Evolutionary conservation across 805 yeast genomes (phyloP), one percentile per base, ranked within the genome.

Genomic region (Zygosaccharomyces siamensis): DNA sequence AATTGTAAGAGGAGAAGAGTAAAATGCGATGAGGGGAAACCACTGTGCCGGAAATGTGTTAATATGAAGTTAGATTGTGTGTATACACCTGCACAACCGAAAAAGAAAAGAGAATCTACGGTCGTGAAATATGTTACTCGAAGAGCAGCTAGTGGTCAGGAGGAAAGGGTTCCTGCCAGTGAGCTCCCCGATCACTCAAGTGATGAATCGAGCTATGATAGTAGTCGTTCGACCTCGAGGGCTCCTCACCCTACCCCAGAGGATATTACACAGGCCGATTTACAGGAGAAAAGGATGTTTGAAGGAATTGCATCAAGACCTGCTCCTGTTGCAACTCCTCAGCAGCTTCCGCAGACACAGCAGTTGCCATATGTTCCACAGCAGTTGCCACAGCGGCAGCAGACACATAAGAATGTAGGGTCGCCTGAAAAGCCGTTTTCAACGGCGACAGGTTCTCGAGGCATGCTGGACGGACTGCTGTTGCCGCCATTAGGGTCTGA

Each of bases 1-100:
- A 86, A 95, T 2, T 90, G 98, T 69, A 90, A 90, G 62, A 77
- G 80, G 54, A 77, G 98, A 58, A 73, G 97, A 45, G 97, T 92
- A 36, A 90, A 90, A 64, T 90, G 98, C 72, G 97, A 90, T 64
- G 97, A 92, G 66, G 71, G 72, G 0, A 84, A 81, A 51, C 97
- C 97, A 0, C 63, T 72, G 6, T 90, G 98, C 66, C 71, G 72
- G 20, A 89, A 89, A 68, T 90, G 98, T 68, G 68, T 73, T 43
- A 83, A 89, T 52, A 79, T 90, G 81, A 84, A 86, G 20, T 72
- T 90, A 31, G 83, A 78, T 24, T 90, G 98, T 68, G 77, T 84
- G 2, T 89, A 86, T 49, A 57, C 72, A 1, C 58, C 63, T 1
- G 58, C 59, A 37, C 60, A 48, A 45, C 61, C 62, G 12, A 56